Base-by-base conservation (phyloP, 768 basidiomycete species). In the Lactifluus volemus region DNA sequence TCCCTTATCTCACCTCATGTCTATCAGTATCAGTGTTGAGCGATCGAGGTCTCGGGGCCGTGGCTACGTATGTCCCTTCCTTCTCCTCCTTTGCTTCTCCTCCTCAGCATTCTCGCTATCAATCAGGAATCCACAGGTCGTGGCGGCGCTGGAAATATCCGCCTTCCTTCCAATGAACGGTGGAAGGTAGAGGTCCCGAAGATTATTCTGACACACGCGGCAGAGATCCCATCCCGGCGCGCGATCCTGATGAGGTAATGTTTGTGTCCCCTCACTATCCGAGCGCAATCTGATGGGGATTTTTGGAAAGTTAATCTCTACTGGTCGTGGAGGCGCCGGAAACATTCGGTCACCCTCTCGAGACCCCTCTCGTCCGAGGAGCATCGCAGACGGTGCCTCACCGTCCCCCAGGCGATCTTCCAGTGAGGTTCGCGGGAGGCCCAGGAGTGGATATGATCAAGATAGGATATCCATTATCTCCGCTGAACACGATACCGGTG, bases 321-420 rank as follows among this genome's bases (percentile, higher is more conserved):
- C 80, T 47, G 92, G 92, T 11, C 83, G 91, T 53, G 92, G 92
- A 30, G 92, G 92, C 15, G 81, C 81, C 8, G 92, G 92, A 9
- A 95, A 95, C 77, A 84, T 94, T 53, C 84, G 88, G 59, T 87
- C 89, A 2, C 85, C 84, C 0, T 89, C 89, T 25, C 81, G 84
- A 39, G 85, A 84, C 55, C 53, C 72, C 60, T 52, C 58, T 11
- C 61, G 63, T 41, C 51, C 62, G 29, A 34, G 53, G 17, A 55
- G 61, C 42, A 38, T 11, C 19, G 49, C 53, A 36, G 45, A 2
- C 6, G 45, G 29, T 9, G 5, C 4, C 29, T 44, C 44, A 0
- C 7, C 6, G 6, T 61, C 60, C 36, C 60, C 32, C 25, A 2
- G 19, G 7, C 36, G 25, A 17, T 52, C 61, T 11, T 65, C 38